Conservation (phyloP, 495 filamentous ascomycete species). For the Lophiostoma macrostomum region DNA sequence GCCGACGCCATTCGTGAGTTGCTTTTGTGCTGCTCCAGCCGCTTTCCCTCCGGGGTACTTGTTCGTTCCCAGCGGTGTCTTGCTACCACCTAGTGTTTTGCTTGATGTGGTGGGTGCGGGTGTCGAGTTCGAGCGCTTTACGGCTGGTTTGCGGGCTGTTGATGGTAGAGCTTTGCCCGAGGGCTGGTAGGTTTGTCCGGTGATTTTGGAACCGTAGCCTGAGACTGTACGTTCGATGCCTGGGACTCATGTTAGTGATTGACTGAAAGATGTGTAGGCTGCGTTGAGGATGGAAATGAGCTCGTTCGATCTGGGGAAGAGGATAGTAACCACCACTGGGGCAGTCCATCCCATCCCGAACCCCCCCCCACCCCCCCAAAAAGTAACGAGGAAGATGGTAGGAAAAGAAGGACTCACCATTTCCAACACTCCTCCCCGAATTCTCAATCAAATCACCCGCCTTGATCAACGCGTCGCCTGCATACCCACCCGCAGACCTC, state of each 20-base stretch:
- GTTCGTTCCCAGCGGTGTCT: constrained; percentile 6
- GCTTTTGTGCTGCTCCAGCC: not conserved
- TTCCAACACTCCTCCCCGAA: constrained; percentile 23
- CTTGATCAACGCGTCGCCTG: constrained; percentile 32
- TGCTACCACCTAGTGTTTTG: not conserved
- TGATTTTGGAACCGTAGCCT: constrained; percentile 25
- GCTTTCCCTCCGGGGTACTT: constrained; percentile 25
- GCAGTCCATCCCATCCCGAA: no score
- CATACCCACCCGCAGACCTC: constrained; percentile 27
- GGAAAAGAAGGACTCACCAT: constrained; percentile 9
- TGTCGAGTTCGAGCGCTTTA: constrained; percentile 23
- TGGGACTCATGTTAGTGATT: not conserved
- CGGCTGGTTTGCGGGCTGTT: constrained; percentile 8
- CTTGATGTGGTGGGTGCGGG: constrained; percentile 17
- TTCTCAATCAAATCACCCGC: constrained; percentile 32
- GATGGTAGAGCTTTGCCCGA: constrained; percentile 3
- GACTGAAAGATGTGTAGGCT: not conserved
- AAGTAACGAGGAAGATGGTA: not conserved
- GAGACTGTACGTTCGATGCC: constrained; percentile 26
- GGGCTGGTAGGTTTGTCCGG: constrained; percentile 8
- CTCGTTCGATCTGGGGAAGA: not conserved
- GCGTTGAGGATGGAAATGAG: not conserved
- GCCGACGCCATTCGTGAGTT: constrained; percentile 2
- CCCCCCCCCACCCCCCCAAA: no score
- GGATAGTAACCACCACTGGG: no score